These are phyloP conservation scores for Ambrosia hybrid DNA, from an alignment of 140 eudicot species.

Conservation along the genomic window DNA sequence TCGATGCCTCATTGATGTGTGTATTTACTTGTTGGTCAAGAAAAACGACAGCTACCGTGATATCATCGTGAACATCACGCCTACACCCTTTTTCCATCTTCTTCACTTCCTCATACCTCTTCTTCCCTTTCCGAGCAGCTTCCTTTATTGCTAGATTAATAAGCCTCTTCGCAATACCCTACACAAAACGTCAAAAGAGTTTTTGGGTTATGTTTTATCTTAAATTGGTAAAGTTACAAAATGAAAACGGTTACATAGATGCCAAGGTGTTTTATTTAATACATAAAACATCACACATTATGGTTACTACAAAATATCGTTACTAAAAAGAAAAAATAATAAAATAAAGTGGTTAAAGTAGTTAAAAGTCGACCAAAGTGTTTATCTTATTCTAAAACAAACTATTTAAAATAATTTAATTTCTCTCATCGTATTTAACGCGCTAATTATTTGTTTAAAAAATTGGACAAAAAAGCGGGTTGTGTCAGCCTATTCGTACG, in stretches of 20 bases:
- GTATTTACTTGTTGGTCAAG: slow-evolving; percentile 44
- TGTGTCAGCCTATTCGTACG: too few relatives aligned
- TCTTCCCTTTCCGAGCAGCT: slow-evolving; percentile 50
- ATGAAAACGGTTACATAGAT: background rate
- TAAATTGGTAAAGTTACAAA: background rate
- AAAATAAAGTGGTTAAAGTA: too few relatives aligned
- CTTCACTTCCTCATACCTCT: slow-evolving; percentile 47
- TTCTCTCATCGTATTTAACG: too few relatives aligned
- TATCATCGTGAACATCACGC: slow-evolving; percentile 66
- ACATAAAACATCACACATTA: too few relatives aligned
- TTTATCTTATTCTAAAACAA: too few relatives aligned
- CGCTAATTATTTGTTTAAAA: too few relatives aligned
- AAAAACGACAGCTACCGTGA: slow-evolving; percentile 64
- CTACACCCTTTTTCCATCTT: slow-evolving; percentile 45
- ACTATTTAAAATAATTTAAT: too few relatives aligned
- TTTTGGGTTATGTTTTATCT: background rate
- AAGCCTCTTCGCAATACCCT: slow-evolving; percentile 82
- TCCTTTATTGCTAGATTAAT: slow-evolving; percentile 44
- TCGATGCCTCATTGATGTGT: slow-evolving; percentile 40
- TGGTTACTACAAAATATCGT: background rate
- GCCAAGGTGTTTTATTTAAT: too few relatives aligned
- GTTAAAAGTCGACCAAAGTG: too few relatives aligned
- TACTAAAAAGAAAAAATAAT: background rate
- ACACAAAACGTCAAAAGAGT: background rate
- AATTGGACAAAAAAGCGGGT: too few relatives aligned